Evolutionary conservation across 768 basidiomycete species (phyloP), one percentile per base, ranked within the genome.

Genomic region (Lactarius sanguifluus): DNA sequence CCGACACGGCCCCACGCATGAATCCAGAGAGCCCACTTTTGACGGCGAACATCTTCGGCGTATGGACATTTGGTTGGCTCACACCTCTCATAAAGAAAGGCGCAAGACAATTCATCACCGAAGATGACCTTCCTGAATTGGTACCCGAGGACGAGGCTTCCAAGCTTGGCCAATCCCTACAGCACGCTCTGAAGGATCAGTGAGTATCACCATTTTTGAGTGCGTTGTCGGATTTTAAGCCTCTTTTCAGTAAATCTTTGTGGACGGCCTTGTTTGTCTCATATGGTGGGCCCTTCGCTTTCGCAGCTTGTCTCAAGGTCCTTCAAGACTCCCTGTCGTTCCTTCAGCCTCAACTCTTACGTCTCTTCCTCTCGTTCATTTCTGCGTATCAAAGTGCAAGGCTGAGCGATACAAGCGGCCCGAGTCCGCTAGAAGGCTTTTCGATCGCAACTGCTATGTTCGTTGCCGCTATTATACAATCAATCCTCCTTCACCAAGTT

Each of bases 11-110:
- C 56, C 76, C 77, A 43, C 80, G 81, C 23, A 73, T 74, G 16
- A 70, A 78, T 56, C 78, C 78, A 55, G 91, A 94, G 72, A 90
- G 79, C 72, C 94, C 94, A 0, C 77, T 88, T 1, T 71, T 89
- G 20, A 88, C 85, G 0, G 91, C 94, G 20, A 95, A 93, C 73
- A 78, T 94, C 25, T 96, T 87, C 74, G 92, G 90, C 72, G 80
- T 84, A 45, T 93, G 89, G 82, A 88, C 86, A 1, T 98, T 98
- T 73, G 77, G 80, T 0, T 98, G 94, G 94, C 84, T 98, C 80
- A 92, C 91, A 1, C 83, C 83, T 0, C 82, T 94, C 20, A 83
- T 95, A 86, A 81, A 79, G 70, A 88, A 87, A 72, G 91, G 91
- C 36, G 81, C 83, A 0, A 74, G 77, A 6, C 77, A 84, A 61